Conservation (phyloP, 306 rosid species). For the Macrotyloma uniflorum region DNA sequence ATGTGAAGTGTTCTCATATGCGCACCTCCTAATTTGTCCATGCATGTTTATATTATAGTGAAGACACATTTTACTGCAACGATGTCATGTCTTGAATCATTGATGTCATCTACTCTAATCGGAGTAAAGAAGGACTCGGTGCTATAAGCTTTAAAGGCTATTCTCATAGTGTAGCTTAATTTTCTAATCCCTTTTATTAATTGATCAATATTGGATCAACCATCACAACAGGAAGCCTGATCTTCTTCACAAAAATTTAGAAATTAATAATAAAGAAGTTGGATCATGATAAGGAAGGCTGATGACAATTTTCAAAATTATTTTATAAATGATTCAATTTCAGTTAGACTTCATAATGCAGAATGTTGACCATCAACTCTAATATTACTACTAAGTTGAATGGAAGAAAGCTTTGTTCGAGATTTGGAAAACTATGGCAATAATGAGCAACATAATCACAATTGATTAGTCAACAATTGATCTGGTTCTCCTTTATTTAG, state of each 20-base stretch:
- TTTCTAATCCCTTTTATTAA: conserved; percentile 3
- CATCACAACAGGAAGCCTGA: not conserved
- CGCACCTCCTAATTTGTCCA: not conserved
- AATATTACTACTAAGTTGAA: too few relatives aligned
- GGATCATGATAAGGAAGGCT: not conserved
- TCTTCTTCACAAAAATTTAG: not conserved
- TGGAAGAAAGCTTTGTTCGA: too few relatives aligned
- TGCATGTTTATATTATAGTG: not conserved
- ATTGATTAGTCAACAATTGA: not conserved
- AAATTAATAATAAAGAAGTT: not conserved
- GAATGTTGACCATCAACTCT: conserved; percentile 7
- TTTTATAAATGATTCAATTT: conserved; percentile 8
- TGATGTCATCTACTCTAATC: not conserved
- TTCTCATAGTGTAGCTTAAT: not conserved
- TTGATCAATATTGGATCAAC: conserved; percentile 14
- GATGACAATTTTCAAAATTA: not conserved
- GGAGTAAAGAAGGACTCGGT: not conserved
- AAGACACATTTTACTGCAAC: not conserved
- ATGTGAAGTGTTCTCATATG: not conserved
- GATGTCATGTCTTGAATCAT: not conserved
- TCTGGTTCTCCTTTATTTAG: conserved; percentile 15
- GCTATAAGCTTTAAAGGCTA: not conserved
- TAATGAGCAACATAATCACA: too few relatives aligned
- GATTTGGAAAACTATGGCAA: too few relatives aligned
- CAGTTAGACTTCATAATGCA: conserved; percentile 8